These are phyloP conservation scores for Magnolia officinalis DNA, from an alignment of 164 flowering plant genomes.

Conservation along the genomic window DNA sequence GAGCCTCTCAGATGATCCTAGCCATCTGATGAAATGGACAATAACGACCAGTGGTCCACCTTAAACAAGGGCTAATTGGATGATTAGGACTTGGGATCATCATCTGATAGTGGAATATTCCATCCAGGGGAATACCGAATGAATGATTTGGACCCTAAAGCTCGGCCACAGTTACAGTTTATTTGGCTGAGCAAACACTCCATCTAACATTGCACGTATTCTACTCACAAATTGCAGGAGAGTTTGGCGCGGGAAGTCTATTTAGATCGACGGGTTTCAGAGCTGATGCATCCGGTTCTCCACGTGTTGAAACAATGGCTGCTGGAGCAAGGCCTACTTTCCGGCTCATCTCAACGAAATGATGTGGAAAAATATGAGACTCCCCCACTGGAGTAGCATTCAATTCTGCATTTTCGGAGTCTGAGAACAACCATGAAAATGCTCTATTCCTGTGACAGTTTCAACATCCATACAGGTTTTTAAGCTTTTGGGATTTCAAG, in stretches of 20 bases:
- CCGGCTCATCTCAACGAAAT: conserved; percentile 48
- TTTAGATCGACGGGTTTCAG: conserved; percentile 56
- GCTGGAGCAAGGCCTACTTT: conserved; percentile 88
- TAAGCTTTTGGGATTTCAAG: background rate
- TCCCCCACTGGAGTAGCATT: conserved; percentile 59
- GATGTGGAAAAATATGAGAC: conserved; percentile 73
- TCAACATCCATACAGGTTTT: background rate
- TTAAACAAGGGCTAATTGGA: too few relatives aligned
- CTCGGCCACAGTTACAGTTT: too few relatives aligned
- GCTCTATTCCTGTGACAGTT: conserved; percentile 62
- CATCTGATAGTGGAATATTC: background rate
- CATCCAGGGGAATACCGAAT: background rate
- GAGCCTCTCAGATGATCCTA: too few relatives aligned
- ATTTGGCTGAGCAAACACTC: too few relatives aligned
- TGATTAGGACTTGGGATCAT: background rate
- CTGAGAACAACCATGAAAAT: conserved; percentile 64
- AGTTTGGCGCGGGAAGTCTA: conserved; percentile 40
- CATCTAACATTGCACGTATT: background rate
- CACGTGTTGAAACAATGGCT: conserved; percentile 58
- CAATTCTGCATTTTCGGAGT: conserved; percentile 72
- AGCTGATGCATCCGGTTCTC: conserved; percentile 45
- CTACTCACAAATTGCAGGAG: conserved; percentile 55
- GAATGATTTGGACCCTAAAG: background rate
- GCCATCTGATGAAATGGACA: too few relatives aligned
- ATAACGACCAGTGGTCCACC: too few relatives aligned